These are phyloP conservation scores for Termitomyces sp. DNA, from an alignment of 768 basidiomycete genomes.

Conservation along the genomic window DNA sequence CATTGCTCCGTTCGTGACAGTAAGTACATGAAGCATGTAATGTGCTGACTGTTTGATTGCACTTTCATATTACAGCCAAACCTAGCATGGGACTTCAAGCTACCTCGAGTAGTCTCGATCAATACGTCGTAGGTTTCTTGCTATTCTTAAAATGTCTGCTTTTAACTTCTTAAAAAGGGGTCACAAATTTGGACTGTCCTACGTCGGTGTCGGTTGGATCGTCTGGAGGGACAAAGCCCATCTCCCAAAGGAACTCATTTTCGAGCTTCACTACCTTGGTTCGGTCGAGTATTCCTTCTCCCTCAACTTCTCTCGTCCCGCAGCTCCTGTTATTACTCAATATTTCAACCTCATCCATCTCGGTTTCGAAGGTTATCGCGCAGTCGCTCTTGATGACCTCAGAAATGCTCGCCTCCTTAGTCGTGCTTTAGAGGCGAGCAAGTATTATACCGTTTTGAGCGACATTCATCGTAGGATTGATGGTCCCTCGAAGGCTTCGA, in stretches of 20 bases:
- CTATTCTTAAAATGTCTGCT: background rate
- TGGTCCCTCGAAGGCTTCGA: background rate
- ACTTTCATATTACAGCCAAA: slow-evolving; percentile 45
- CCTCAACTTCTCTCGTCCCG: slow-evolving; percentile 59
- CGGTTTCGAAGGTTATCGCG: slow-evolving; percentile 56
- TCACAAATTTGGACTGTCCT: slow-evolving; percentile 59
- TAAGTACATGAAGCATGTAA: slow-evolving; percentile 13
- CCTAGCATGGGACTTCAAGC: slow-evolving; percentile 59
- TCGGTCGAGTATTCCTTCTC: slow-evolving; percentile 75
- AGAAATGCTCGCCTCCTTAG: slow-evolving; percentile 63
- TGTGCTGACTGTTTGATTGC: slow-evolving; percentile 22
- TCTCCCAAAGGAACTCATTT: slow-evolving; percentile 70
- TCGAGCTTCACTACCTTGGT: slow-evolving; percentile 59
- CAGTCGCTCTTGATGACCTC: slow-evolving; percentile 47
- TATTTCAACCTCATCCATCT: slow-evolving; percentile 64
- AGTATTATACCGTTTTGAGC: slow-evolving; percentile 50
- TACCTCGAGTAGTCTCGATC: slow-evolving; percentile 59
- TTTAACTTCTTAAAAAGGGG: slow-evolving; percentile 33
- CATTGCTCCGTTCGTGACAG: slow-evolving; percentile 57
- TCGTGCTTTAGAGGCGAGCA: slow-evolving; percentile 54
- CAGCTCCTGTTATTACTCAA: slow-evolving; percentile 60
- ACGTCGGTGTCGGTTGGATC: slow-evolving; percentile 65
- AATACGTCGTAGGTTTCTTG: slow-evolving; percentile 40
- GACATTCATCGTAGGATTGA: slow-evolving; percentile 45
- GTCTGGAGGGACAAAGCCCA: slow-evolving; percentile 62